Evolutionary conservation across 176 grass and related monocot genomes (phyloP), one percentile per base, ranked within the genome.

Genomic region (Aegilops speltoides): DNA sequence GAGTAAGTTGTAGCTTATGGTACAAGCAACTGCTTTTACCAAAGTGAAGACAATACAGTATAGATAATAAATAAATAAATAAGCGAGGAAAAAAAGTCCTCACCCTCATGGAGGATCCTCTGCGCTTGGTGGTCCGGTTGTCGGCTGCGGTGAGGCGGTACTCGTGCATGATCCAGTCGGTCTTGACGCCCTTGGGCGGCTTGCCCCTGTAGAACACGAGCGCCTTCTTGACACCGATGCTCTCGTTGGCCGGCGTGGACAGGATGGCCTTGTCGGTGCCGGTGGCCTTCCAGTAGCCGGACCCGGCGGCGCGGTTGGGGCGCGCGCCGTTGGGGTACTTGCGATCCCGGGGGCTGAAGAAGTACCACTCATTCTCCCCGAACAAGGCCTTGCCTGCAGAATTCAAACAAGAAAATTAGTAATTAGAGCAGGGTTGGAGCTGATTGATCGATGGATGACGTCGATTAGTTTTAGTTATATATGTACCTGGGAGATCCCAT

Each of bases 151-250:
- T 29, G 59, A 96, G 85, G 14, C 93, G 89, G 77, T 92, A 98
- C 85, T 98, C 96, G 45, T 98, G 96, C 96, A 98, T 98, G 81
- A 98, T 95, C 96, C 96, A 98, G 22, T 92, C 93, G 0, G 93
- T 92, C 72, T 97, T 97, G 17, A 65, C 33, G 0, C 95, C 95
- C 75, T 79, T 93, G 5, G 95, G 95, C 0, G 95, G 92, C 75
- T 85, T 92, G 1, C 95, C 95, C 9, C 12, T 10, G 74, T 95
- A 97, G 87, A 97, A 97, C 5, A 97, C 95, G 0, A 97, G 93
- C 0, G 91, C 91, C 87, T 97, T 97, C 83, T 93, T 97, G 17
- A 95, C 95, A 0, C 95, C 95, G 24, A 93, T 54, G 82, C 33
- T 74, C 16, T 26, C 24, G 20, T 34, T 83, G 19, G 65, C 76